A percentile compares a stretch with the other conserved stretches of the same genome.
These are phyloP conservation scores for Pythium scleroteichum DNA, from an alignment of 352 stramenopile species.

Conservation along the genomic window DNA sequence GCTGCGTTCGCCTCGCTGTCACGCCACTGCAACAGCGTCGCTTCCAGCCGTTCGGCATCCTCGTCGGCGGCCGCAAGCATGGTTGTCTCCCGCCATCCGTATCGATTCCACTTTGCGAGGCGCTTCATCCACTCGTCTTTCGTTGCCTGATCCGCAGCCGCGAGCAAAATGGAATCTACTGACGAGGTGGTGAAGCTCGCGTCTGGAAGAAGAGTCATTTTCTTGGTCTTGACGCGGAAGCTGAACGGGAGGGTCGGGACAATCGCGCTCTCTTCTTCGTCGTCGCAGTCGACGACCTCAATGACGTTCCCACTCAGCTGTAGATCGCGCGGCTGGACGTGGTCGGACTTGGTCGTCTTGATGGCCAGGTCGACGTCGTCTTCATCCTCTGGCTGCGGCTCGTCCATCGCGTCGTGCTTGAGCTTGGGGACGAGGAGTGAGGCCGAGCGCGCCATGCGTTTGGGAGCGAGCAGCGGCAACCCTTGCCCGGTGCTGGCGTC, in stretches of 20 bases:
- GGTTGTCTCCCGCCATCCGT: constrained; percentile 62
- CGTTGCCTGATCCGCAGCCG: constrained; percentile 39
- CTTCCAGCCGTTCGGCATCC: constrained; percentile 44
- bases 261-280: constrained; percentile 36
- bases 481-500: constrained; percentile 13
- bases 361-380: constrained; percentile 4
- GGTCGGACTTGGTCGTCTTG: neutral
- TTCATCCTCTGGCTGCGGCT: constrained; percentile 36
- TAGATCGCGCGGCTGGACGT: constrained; percentile 37
- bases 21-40: constrained; percentile 33
- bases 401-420: constrained; percentile 16
- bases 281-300: constrained; percentile 50
- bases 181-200: constrained; percentile 30
- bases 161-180: constrained; percentile 56
- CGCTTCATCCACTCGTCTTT: constrained; percentile 71
- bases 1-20: constrained; percentile 27
- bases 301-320: constrained; percentile 65
- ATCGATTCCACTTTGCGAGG: constrained; percentile 66
- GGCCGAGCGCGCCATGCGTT: constrained; percentile 33
- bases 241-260: constrained; percentile 42
- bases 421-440: constrained; percentile 16
- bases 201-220: constrained; percentile 37
- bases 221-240: constrained; percentile 65
- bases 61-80: constrained; percentile 39
- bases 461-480: constrained; percentile 48